Evolutionary conservation across 805 yeast genomes (phyloP).

Genomic region (Spathaspora sp.): DNA sequence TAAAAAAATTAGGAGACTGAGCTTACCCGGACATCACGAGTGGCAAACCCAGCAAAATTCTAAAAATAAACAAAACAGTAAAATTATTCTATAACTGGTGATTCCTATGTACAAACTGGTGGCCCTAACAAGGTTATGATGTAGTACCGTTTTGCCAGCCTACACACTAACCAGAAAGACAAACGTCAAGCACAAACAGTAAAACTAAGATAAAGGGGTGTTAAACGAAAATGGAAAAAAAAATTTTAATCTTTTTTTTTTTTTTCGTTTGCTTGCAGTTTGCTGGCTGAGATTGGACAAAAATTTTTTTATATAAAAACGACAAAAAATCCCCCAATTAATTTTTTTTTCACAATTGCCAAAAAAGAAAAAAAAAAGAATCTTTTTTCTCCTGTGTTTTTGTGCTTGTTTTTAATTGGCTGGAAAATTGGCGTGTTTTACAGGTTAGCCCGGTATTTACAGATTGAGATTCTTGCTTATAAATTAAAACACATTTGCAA

Average conservation of each 20-base stretch:
- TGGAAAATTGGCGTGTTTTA: neutral
- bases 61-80: neutral
- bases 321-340: neutral
- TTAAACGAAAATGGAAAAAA: neutral
- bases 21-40: neutral
- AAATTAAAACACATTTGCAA: conserved; percentile 3
- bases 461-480: conserved; percentile 1
- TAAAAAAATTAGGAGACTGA: neutral
- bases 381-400: neutral
- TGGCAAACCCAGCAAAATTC: neutral
- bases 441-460: conserved; percentile 1
- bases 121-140: too few relatives aligned
- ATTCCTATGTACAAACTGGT: too few relatives aligned
- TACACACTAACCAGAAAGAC: too few relatives aligned
- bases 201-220: neutral
- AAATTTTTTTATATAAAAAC: neutral
- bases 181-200: too few relatives aligned
- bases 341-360: neutral
- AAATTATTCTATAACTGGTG: neutral
- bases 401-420: neutral
- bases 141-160: too few relatives aligned
- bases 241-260: neutral
- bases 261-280: neutral
- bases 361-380: neutral
- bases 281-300: neutral